Evolutionary conservation across 345 rosid genomes (phyloP), one percentile per base, ranked within the genome.

Genomic region (Rhizophora mangle): DNA sequence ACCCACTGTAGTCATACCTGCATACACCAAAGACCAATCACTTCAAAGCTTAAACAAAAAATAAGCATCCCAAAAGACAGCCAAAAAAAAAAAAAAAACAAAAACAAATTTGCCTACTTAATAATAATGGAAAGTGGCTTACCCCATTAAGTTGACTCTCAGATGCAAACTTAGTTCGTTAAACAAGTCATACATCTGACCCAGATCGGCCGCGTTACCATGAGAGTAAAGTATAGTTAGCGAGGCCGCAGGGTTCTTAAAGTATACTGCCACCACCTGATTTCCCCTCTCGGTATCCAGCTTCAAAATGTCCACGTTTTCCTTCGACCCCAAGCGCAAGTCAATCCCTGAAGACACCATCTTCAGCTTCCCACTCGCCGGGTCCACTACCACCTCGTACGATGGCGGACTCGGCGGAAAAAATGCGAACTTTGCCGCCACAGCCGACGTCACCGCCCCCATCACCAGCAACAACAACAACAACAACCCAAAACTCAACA

Each of bases 151-250:
- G 85, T 91, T 91, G 76, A 94, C 97, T 29, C 88, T 79, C 43
- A 94, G 89, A 81, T 88, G 96, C 63, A 83, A 65, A 49, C 93
- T 89, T 73, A 94, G 90, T 61, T 91, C 93, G 31, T 67, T 60
- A 70, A 89, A 91, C 73, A 94, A 79, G 76, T 91, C 95, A 67
- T 78, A 86, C 91, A 91, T 88, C 82, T 94, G 96, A 5, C 96
- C 96, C 66, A 94, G 88, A 89, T 94, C 98, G 47, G 97, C 98
- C 8, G 98, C 98, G 77, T 93, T 93, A 15, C 98, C 98, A 39
- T 93, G 98, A 1, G 98, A 93, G 74, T 91, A 93, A 22, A 91
- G 85, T 55, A 93, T 43, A 4, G 98, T 91, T 68, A 91, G 82
- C n/a, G 86, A 72, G 22, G 98, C 98, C 15, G 79, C 54, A 32